Evolutionary conservation across 164 flowering plant genomes (phyloP), one percentile per base, ranked within the genome.

Genomic region (Paratinospora sagittata): DNA sequence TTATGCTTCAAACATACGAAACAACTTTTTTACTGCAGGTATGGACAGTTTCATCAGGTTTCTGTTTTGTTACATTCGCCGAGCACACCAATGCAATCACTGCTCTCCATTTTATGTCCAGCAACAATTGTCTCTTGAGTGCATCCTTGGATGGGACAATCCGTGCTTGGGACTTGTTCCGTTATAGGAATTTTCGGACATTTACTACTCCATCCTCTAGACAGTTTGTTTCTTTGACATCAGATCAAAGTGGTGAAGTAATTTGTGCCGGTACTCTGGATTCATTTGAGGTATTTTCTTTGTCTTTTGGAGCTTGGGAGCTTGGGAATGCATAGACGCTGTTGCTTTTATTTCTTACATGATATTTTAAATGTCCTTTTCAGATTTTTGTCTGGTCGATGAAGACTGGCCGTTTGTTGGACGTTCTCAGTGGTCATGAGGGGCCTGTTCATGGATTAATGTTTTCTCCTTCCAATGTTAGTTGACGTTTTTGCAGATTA

Each of bases 131-230:
- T 75, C 90, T 96, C 52, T 76, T 96, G 64, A 93, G 99, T 82
- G 99, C 99, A 65, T 96, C 98, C 73, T 76, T 96, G 72, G 99
- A 96, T 87, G 99, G 99, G 36, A 96, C 99, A 55, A 95, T 96
- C 69, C 97, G 98, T 77, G 99, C 99, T 41, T 96, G 98, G 98
- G 97, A 93, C 82, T 78, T 93, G 71, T 78, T 88, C 41, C 95
- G 99, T n/a, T 96, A 96, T 73, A 85, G 98, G 41, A 96, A 96
- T 79, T 96, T 93, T 74, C 86, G 91, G 79, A 93, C 91, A 73
- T 96, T 92, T 76, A 93, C 97, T 7, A 85, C 96, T 72, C 98
- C 97, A 58, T 78, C 92, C 14, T 78, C 93, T 49, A 86, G 90
- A 74, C 98, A 96, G 67, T 96, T 96, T 85, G 98, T 96, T 80